Base-by-base conservation (phyloP, 148 eudicot genomes). In the Heliamphora exappendiculata region DNA sequence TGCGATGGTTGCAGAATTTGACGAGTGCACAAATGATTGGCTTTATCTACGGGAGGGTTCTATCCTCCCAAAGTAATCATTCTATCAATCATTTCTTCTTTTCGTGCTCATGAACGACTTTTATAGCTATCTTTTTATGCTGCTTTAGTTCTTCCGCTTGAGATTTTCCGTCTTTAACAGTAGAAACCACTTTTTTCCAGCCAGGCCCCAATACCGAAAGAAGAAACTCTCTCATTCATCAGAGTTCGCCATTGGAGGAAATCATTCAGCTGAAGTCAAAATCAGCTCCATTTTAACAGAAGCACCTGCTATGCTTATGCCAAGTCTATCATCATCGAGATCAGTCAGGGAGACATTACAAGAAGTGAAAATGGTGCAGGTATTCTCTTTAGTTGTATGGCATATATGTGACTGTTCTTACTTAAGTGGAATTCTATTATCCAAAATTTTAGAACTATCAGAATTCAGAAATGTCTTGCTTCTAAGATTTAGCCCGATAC, bases 321-420 rank as follows among this genome's bases (percentile, higher is more conserved):
- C 97, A 7, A 82, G 76, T 73, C 29, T 95, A 55, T 78, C 86
- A 69, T 81, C 90, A 69, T 86, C 93, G 62, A 86, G 93, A 83
- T 91, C 98, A 59, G 91, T 95, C 31, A 87, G 86, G 75, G 94
- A 86, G 74, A 82, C 87, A 16, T 82, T 92, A 79, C 88, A 88
- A 29, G 97, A 92, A 84, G 96, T 95, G 67, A 89, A 88, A 86
- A 89, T 95, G 98, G 89, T 95, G 42, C 98, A 95, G 97, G 98
- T 95, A 84, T 64, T 58, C 67, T 65, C 58, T 64, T 5, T 12
- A 2, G 3, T 34, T 31, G 14, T 47, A 47, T 7, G 57, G 19
- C 36, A 12, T 54, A 51, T 16, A 64, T 49, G 19, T 76, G 6
- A 44, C 13, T 66, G 66, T 55, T 22, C 7, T 51, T 3, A 26